A percentile compares a stretch with the other conserved stretches of the same genome.
phyloP scores from a whole-genome alignment of 2,329 filamentous ascomycete genomes.

The Cladophialophora yegresii region DNA sequence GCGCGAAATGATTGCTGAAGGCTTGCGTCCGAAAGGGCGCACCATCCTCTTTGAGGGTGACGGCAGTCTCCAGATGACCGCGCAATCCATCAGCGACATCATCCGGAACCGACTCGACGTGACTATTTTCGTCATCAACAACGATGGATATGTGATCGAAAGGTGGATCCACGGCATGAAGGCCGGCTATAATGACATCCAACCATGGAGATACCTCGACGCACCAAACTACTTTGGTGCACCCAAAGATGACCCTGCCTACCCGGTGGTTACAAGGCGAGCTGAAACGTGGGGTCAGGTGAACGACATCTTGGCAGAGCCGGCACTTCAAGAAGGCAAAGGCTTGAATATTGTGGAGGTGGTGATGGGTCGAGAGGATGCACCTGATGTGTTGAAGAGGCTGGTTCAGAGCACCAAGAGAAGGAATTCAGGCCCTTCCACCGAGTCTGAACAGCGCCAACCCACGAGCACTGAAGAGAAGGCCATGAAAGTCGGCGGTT shows the following conservation, averaged over 20 bases:
- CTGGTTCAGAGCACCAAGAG: slow-evolving; percentile 36
- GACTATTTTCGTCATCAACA: slow-evolving; percentile 58
- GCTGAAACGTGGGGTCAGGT: slow-evolving; percentile 36
- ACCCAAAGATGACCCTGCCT: slow-evolving; percentile 30
- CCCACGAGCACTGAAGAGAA: slow-evolving; percentile 24
- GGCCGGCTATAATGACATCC: slow-evolving; percentile 59
- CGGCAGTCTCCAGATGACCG: slow-evolving; percentile 67
- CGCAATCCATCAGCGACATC: slow-evolving; percentile 66
- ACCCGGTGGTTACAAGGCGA: slow-evolving; percentile 33
- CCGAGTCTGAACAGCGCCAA: slow-evolving; percentile 11
- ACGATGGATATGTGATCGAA: slow-evolving; percentile 63
- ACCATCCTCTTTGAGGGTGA: slow-evolving; percentile 63
- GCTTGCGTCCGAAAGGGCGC: slow-evolving; percentile 54
- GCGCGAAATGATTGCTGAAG: slow-evolving; percentile 52
- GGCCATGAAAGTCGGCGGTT: slow-evolving; percentile 30
- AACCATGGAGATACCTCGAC: slow-evolving; percentile 55
- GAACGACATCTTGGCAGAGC: slow-evolving; percentile 31
- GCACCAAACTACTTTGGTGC: slow-evolving; percentile 43
- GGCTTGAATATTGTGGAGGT: slow-evolving; percentile 49
- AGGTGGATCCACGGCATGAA: slow-evolving; percentile 58
- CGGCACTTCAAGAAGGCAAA: slow-evolving; percentile 43
- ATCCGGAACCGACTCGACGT: slow-evolving; percentile 57
- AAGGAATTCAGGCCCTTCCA: slow-evolving; percentile 33
- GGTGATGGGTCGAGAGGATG: slow-evolving; percentile 45
- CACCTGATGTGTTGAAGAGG: slow-evolving; percentile 40